Base-by-base conservation (phyloP, 192 early-diverging fungal genomes). In the Backusella circina region DNA sequence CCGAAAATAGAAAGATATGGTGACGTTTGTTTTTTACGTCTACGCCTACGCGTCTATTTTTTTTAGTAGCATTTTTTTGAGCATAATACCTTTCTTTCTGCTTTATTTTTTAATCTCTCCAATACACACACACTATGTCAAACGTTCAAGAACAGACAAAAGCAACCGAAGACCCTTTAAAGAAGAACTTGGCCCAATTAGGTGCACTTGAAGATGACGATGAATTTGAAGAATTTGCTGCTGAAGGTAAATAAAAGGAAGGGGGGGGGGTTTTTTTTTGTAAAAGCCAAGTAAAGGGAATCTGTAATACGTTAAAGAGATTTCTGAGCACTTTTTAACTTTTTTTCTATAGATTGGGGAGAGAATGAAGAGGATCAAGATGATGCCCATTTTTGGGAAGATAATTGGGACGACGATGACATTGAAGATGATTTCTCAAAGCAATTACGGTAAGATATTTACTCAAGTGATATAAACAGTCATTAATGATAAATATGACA, bases 401-500 rank as follows among this genome's bases (percentile, higher is more conserved):
- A 95, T 41, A 91, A 93, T 86, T 97, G 95, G 95, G 95, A 97
- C 82, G 92, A 94, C 72, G 95, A 96, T 71, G 92, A 95, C 80
- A 80, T 93, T 50, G 92, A 95, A 72, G 95, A 97, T 80, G 95
- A 95, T 69, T 97, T 97, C 82, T 92, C 95, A n/a, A 87, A 90
- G 81, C 95, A 97, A 85, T 83, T 97, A 67, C 86, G 84, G 88
- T 86, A 77, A 72, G 54, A 54, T 18, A 69, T 3, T 36, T 28
- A 30, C 8, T 3, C 50, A 33, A 10, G 13, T 32, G 10, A 28
- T 1, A 41, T 26, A 70, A 31, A 47, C 12, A 31, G 28, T 2
- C 16, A 28, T 39, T 21, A 23, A n/a, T 68, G 9, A 23, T 5
- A 35, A 3, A 21, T 10, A 35, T 39, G 28, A 2, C 36, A 74